A percentile compares a stretch with the other conserved stretches of the same genome.
Evolutionary conservation across 208 protist species (phyloP).

Genomic region (Leishmania amazonensis): DNA sequence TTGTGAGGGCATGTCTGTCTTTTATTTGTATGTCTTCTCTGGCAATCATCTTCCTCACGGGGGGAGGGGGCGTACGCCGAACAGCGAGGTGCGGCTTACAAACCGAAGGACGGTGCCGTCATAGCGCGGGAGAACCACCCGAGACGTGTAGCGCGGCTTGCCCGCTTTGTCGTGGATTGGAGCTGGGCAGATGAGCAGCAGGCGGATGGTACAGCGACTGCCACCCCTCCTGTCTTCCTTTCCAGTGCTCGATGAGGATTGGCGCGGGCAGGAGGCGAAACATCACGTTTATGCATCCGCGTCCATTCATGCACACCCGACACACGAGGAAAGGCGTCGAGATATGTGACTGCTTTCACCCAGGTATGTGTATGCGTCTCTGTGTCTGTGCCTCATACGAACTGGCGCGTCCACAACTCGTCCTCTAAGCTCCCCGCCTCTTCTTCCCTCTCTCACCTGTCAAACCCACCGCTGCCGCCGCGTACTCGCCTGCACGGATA

Average conservation of each 20-base stretch:
- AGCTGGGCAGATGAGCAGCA: no score
- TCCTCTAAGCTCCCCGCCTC: background rate
- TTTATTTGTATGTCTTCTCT: background rate
- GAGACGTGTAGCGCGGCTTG: background rate
- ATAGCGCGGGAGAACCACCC: background rate
- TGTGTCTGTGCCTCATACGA: background rate
- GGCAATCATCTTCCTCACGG: background rate
- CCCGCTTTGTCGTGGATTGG: background rate
- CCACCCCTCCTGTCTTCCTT: background rate
- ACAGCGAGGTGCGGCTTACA: background rate
- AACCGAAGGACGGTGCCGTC: background rate
- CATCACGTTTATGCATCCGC: background rate
- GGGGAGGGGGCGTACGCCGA: background rate
- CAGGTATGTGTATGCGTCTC: background rate
- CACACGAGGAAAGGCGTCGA: background rate
- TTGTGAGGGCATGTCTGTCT: background rate
- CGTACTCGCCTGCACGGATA: background rate
- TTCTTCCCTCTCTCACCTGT: background rate
- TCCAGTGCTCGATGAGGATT: background rate
- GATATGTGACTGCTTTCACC: background rate
- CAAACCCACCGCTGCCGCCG: background rate
- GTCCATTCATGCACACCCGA: no score
- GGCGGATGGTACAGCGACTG: background rate
- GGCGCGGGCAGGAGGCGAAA: background rate
- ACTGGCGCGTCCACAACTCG: background rate